Evolutionary conservation across 116 monocot genomes (phyloP), one percentile per base, ranked within the genome.

Genomic region (Papilionanthe hybrid): DNA sequence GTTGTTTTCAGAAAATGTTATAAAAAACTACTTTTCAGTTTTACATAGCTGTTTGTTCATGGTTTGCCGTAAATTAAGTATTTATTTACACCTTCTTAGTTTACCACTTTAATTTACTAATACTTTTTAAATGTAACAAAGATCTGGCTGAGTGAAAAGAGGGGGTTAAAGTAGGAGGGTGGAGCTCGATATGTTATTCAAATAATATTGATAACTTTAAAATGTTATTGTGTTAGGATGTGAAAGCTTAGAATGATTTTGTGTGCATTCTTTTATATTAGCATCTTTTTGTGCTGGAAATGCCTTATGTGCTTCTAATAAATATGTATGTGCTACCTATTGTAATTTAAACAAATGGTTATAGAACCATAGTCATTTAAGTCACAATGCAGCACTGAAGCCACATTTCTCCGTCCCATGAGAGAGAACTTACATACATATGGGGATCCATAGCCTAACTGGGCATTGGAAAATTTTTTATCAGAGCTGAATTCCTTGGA

Each of bases 401-500:
- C n/a, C 29, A 44, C 42, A 19, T 71, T 44, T 29, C 1, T 12
- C 44, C 2, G 8, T 43, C 42, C 5, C 7, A 44, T 22, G n/a
- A n/a, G 25, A 9, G 9, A 17, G 9, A 11, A 53, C 53, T 50
- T 15, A 27, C 30, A 7, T 27, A 29, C 27, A 27, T 30, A 11
- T 19, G 55, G 73, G 42, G 88, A 88, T 76, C 88, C 88, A 17
- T 72, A 79, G 1, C 85, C 86, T 25, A 77, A 68, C 55, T 88
- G 88, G 88, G 76, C 85, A 2, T 65, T 85, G 18, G 65, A 80
- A 55, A 77, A 77, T 58, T 75, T 88, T 25, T 55, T 85, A 56
- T 19, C 80, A 10, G 86, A 88, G 65, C 75, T 88, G 18, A 58
- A 83, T 15, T 76, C 78, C 3, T 42, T 88, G 4, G 86, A 88